These are phyloP conservation scores for Gossypium longicalyx DNA, from an alignment of 345 rosid genomes.

Conservation along the genomic window DNA sequence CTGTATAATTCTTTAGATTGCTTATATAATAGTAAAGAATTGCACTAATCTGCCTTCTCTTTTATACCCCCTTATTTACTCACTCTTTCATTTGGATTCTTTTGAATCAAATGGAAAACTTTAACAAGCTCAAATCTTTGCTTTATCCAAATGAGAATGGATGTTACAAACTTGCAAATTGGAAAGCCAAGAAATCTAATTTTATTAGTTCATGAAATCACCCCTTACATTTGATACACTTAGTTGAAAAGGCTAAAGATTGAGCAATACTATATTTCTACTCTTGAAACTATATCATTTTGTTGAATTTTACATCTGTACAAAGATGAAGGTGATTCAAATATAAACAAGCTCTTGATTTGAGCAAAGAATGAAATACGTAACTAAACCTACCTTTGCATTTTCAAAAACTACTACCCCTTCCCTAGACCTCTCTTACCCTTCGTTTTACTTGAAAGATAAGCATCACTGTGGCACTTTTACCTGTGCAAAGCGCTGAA, in stretches of 20 bases:
- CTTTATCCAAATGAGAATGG: no score
- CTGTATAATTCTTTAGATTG: neutral
- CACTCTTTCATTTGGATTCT: no score
- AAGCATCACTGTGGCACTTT: neutral
- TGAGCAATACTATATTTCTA: neutral
- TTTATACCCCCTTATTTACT: no score
- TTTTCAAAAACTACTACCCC: neutral
- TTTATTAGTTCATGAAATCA: no score
- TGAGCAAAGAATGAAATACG: slow-evolving; percentile 38
- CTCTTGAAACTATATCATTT: neutral
- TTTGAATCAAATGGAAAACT: neutral
- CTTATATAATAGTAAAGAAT: neutral
- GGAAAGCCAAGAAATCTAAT: no score
- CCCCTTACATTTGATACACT: no score
- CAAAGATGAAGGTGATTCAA: neutral
- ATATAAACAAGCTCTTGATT: slow-evolving; percentile 28
- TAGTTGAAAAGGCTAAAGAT: neutral
- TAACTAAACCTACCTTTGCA: slow-evolving; percentile 14
- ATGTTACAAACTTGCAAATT: no score
- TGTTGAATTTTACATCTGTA: slow-evolving; percentile 15
- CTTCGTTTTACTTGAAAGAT: neutral
- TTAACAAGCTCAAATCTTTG: neutral
- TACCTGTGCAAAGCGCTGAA: neutral
- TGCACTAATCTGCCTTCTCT: neutral
- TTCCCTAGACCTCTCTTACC: neutral